These are phyloP conservation scores for Pisolithus albus DNA, from an alignment of 768 basidiomycete species.

Conservation along the genomic window DNA sequence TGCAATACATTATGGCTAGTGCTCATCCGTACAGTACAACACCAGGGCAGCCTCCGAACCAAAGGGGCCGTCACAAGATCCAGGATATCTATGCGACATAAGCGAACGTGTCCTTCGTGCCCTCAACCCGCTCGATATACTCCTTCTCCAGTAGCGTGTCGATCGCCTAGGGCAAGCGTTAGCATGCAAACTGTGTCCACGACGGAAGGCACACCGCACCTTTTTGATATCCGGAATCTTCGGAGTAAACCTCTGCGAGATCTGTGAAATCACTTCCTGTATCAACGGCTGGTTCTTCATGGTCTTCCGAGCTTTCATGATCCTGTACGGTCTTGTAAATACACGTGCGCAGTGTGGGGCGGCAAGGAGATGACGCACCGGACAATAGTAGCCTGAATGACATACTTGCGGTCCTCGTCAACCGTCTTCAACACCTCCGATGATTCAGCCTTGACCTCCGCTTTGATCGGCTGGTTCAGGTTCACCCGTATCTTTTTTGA, in stretches of 20 bases:
- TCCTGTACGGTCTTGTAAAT: slow-evolving; percentile 36
- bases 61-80: slow-evolving; percentile 2
- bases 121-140: slow-evolving; percentile 92
- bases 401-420: slow-evolving; percentile 94
- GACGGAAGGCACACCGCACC: slow-evolving; percentile 33
- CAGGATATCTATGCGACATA: slow-evolving; percentile 28
- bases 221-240: slow-evolving; percentile 97
- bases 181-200: not conserved
- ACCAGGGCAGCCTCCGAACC: slow-evolving; percentile 9
- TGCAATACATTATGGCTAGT: slow-evolving; percentile 17
- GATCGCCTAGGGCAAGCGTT: slow-evolving; percentile 59
- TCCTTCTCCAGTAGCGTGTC: slow-evolving; percentile 93
- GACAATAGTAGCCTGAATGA: slow-evolving; percentile 92
- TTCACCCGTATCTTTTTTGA: slow-evolving; percentile 92
- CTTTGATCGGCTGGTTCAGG: slow-evolving; percentile 87
- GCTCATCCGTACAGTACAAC: slow-evolving; percentile 10
- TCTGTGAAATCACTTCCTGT: slow-evolving; percentile 85
- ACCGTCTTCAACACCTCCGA: slow-evolving; percentile 88
- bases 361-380: slow-evolving; percentile 32
- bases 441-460: slow-evolving; percentile 88
- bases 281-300: slow-evolving; percentile 92
- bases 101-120: slow-evolving; percentile 68
- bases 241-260: slow-evolving; percentile 81
- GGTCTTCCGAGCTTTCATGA: slow-evolving; percentile 94
- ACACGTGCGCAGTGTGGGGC: not conserved